Base-by-base conservation (phyloP, 2,329 filamentous ascomycete genomes). In the Thielaviopsis euricoi region DNA sequence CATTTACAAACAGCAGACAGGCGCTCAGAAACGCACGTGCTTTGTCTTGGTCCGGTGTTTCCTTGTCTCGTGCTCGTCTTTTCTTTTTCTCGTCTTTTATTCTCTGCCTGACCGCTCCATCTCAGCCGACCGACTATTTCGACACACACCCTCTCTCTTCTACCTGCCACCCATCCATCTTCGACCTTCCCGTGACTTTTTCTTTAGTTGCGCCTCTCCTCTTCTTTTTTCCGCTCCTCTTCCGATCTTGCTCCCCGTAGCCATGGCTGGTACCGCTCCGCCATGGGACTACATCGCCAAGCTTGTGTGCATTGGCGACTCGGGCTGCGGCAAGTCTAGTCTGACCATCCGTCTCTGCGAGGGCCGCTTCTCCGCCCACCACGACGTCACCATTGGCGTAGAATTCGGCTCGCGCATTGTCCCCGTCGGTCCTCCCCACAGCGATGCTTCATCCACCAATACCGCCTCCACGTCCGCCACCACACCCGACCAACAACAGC, bases 231-330 rank as follows among this genome's bases (percentile, higher is more conserved):
- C 10, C 13, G 49, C 12, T 21, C 12, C 29, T 33, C 29, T 10
- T 10, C 29, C 29, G 4, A 4, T 26, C 19, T 22, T 51, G 49
- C 19, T 51, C n/a, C 15, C 25, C 22, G 49, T 25, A 9, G 49
- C 33, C 15, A 60, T 60, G 58, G 55, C 55, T 23, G 21, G 51
- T 25, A 77, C 78, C 67, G 70, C 74, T 62, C 79, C 83, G 67
- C 85, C 89, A 71, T 97, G 91, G 91, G 89, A 97, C 75, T 97
- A 94, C 76, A 98, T 97, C 69, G 90, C 91, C 71, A 98, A 98
- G 74, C 87, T 98, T 66, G 91, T 97, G 68, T 95, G 89, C 74
- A 89, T 98, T 67, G 93, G 93, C 70, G 93, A 97, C 75, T 93
- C 87, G 52, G 93, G 90, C 69, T 95, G 89, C 68, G 93, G 93